These are phyloP conservation scores for Silene vulgaris DNA, from an alignment of 179 eudicot genomes.

Conservation along the genomic window DNA sequence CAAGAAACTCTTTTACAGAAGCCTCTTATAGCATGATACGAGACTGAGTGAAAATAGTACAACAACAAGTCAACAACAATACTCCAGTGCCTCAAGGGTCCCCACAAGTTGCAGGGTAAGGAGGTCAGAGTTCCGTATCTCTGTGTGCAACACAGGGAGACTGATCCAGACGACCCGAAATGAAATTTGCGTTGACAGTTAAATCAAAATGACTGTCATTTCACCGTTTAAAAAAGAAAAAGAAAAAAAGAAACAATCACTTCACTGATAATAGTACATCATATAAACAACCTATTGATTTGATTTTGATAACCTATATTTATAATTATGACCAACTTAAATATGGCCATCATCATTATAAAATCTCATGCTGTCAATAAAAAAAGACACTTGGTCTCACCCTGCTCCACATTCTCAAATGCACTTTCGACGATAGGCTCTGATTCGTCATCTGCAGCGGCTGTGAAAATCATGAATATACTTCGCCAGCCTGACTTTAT, in stretches of 20 bases:
- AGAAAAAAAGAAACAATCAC: background rate
- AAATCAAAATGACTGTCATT: background rate
- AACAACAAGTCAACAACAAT: background rate
- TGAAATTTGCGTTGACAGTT: background rate
- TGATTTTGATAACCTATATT: background rate
- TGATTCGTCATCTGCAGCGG: slow-evolving; percentile 94
- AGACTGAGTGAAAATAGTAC: background rate
- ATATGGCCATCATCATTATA: background rate
- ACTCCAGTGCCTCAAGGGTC: background rate
- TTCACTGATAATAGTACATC: background rate
- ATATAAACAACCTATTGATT: background rate
- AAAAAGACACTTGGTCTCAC: slow-evolving; percentile 34
- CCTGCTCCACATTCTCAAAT: slow-evolving; percentile 96
- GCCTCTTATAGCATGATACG: background rate
- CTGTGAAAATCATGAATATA: slow-evolving; percentile 95
- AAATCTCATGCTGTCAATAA: background rate
- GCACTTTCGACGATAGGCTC: slow-evolving; percentile 96
- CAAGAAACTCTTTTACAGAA: slow-evolving; percentile 4
- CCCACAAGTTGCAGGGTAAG: background rate
- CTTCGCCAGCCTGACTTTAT: slow-evolving; percentile 99
- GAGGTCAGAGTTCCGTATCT: background rate
- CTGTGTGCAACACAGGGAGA: background rate
- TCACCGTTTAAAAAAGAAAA: background rate
- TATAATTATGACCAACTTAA: background rate
- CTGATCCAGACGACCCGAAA: background rate